Conservation (phyloP, 371 early-diverging fungal genomes). For the Blakeslea trispora region DNA sequence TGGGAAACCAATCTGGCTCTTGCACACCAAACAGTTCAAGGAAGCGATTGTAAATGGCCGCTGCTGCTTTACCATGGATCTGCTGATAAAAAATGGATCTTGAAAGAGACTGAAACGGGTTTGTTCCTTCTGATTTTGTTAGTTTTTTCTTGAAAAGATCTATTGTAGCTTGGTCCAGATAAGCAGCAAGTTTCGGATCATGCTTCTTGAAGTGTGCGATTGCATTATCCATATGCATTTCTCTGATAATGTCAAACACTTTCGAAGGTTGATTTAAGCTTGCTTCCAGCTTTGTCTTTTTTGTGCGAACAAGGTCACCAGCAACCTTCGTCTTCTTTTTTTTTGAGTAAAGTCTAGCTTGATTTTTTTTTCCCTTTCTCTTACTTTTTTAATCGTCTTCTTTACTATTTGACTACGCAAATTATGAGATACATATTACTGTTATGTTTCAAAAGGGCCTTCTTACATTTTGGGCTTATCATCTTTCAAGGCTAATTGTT, state of each 20-base stretch:
- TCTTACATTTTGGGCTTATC: no score
- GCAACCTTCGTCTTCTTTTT: no score
- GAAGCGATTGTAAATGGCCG: slow-evolving; percentile 42
- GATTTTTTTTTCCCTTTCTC: no score
- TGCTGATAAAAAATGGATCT: slow-evolving; percentile 58
- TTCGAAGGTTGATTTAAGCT: not conserved
- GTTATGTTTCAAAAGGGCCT: no score
- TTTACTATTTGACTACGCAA: no score
- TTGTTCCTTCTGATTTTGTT: slow-evolving; percentile 1
- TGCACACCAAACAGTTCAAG: slow-evolving; percentile 39
- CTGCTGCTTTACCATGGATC: slow-evolving; percentile 54
- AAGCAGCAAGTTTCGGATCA: slow-evolving; percentile 35
- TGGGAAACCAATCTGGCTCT: slow-evolving; percentile 38
- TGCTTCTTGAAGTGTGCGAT: slow-evolving; percentile 29
- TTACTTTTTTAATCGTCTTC: no score
- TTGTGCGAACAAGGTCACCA: not conserved
- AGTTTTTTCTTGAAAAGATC: slow-evolving; percentile 18
- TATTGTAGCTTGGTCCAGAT: slow-evolving; percentile 21
- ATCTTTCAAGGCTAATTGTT: no score
- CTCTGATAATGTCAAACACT: slow-evolving; percentile 1
- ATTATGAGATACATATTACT: no score
- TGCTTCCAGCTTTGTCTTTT: not conserved
- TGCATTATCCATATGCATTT: slow-evolving; percentile 21
- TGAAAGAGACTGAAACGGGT: slow-evolving; percentile 25
- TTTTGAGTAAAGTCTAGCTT: no score